Conservation (phyloP, 306 rosid genomes). For the Prosopis cineraria region DNA sequence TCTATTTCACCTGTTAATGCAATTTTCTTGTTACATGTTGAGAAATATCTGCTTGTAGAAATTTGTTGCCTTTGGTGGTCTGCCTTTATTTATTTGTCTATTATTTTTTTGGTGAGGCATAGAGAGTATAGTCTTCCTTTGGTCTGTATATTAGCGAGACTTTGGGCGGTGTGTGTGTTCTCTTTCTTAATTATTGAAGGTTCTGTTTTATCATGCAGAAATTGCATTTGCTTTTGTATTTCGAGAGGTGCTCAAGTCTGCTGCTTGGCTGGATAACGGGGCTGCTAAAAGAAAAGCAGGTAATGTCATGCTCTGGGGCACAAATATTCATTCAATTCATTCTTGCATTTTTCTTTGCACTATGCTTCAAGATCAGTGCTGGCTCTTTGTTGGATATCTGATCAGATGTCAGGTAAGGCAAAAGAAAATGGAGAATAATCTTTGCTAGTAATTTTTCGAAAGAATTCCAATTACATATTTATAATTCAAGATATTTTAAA, state of each 20-base stretch:
- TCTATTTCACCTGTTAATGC: background rate
- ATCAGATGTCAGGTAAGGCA: background rate
- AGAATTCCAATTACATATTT: background rate
- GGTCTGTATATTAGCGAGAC: constrained; percentile 3
- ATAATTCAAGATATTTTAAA: background rate
- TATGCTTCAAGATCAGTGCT: constrained; percentile 19
- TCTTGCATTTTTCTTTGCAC: constrained; percentile 22
- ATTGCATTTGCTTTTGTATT: constrained; percentile 78
- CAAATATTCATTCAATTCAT: background rate
- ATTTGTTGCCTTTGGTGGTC: constrained; percentile 21
- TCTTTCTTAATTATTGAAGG: constrained; percentile 20
- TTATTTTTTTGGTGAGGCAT: background rate
- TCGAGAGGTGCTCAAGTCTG: constrained; percentile 63
- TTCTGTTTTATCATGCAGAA: constrained; percentile 50
- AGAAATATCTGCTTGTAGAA: constrained; percentile 20
- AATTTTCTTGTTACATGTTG: constrained; percentile 8
- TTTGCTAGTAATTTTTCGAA: background rate
- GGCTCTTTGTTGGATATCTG: constrained; percentile 11
- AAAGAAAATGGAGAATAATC: background rate
- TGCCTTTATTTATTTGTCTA: background rate
- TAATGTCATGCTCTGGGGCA: constrained; percentile 34
- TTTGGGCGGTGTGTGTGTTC: constrained; percentile 9
- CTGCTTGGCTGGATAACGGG: constrained; percentile 45
- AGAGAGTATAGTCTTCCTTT: background rate
- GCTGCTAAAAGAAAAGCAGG: constrained; percentile 86